Evolutionary conservation across 1,139 yeast species (phyloP).

Genomic region (Candida mesenterica): DNA sequence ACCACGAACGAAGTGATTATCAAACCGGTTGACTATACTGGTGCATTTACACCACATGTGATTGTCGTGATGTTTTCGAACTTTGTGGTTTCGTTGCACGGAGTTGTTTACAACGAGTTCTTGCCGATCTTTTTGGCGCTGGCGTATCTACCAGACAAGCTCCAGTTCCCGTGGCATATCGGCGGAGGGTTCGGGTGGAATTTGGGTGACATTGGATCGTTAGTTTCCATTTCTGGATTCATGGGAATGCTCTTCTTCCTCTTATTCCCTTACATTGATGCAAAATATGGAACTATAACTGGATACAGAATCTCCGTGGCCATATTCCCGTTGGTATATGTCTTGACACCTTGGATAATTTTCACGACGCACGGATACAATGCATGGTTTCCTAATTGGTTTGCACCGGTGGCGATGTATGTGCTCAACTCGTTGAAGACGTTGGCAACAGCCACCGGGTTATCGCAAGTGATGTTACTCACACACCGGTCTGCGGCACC

Average conservation of each 20-base stretch:
- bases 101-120: slow-evolving; percentile 54
- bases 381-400: slow-evolving; percentile 22
- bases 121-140: slow-evolving; percentile 60
- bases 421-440: slow-evolving; percentile 23
- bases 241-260: slow-evolving; percentile 53
- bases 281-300: slow-evolving; percentile 44
- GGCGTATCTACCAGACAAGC: slow-evolving; percentile 29
- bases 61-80: slow-evolving; percentile 41
- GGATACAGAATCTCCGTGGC: slow-evolving; percentile 42
- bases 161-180: slow-evolving; percentile 47
- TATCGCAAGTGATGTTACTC: slow-evolving; percentile 22
- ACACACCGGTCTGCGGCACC: slow-evolving; percentile 25
- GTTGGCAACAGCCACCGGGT: slow-evolving; percentile 21
- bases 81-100: slow-evolving; percentile 47
- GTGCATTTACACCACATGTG: slow-evolving; percentile 36
- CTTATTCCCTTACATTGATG: slow-evolving; percentile 55
- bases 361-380: slow-evolving; percentile 39
- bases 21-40: slow-evolving; percentile 15
- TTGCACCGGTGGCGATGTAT: slow-evolving; percentile 25
- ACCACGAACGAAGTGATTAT: background rate
- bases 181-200: slow-evolving; percentile 49
- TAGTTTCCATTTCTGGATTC: slow-evolving; percentile 56
- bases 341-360: slow-evolving; percentile 49
- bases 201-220: slow-evolving; percentile 42
- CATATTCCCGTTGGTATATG: slow-evolving; percentile 48